Evolutionary conservation across 805 yeast genomes (phyloP), one percentile per base, ranked within the genome.

Genomic region (Priceomyces haplophilus): DNA sequence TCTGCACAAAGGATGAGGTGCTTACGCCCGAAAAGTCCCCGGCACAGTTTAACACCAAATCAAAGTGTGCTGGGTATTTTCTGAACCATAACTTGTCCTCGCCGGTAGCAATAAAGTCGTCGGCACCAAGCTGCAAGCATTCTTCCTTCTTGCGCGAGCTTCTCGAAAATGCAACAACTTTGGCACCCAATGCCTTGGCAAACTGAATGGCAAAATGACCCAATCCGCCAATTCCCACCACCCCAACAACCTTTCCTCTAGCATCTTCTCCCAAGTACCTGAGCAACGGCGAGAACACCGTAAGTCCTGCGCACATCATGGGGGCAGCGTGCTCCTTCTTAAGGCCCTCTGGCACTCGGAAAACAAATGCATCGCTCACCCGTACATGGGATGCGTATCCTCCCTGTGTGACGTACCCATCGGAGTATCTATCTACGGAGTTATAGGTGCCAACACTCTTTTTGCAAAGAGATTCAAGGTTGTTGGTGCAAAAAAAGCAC

Each of bases 221-320:
- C 41, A 82, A 69, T 23, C 87, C 87, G 42, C 88, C 87, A 41
- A 82, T 71, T 42, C 86, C 86, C 42, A 77, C 73, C 41, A 82
- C 62, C 33, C 83, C 87, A 40, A 82, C 83, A 34, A 64, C 69
- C 18, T 41, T 34, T 4, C 57, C 58, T 10, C 34, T 48, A 32
- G 49, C 55, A 34, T 55, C 48, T 24, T 50, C 40, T 21, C 59
- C 59, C 15, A 55, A 71, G 39, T 72, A 76, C 61, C 77, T 62
- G 34, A 59, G 60, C 48, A 76, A 55, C 16, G 82, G 82, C 24
- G 76, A 72, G 51, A 65, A 78, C 16, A 73, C 79, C 5, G 82
- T 78, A 43, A 76, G 62, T 30, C 82, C 82, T 43, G 78, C 82
- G 60, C 82, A 78, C 59, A 78, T 59, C 56, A 78, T 59, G 16